Evolutionary conservation across 1,139 yeast species (phyloP).

Genomic region (Candida mesenterica): DNA sequence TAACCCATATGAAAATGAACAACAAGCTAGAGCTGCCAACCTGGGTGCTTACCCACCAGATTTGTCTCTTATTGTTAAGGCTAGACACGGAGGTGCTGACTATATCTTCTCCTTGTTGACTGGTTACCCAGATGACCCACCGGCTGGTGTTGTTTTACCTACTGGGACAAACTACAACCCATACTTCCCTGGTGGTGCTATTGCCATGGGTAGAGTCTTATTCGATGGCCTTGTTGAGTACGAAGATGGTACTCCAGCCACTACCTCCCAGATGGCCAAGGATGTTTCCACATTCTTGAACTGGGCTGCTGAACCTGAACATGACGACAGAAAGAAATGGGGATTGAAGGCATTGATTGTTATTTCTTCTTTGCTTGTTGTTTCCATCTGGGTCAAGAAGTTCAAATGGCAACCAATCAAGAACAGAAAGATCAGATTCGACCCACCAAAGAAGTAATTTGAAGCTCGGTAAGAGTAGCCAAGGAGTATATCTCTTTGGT

Average conservation of each 20-base stretch:
- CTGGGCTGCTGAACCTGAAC: constrained; percentile 99
- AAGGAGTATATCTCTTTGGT: too few relatives aligned
- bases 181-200: constrained; percentile 99
- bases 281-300: constrained; percentile 93
- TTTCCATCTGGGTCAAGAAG: constrained; percentile 91
- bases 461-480: too few relatives aligned
- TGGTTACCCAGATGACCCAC: constrained; percentile 98
- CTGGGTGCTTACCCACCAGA: constrained; percentile 99
- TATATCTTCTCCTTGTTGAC: constrained; percentile 93
- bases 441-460: constrained; percentile 74
- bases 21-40: constrained; percentile 99
- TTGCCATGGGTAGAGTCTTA: constrained; percentile 98
- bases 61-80: constrained; percentile 94
- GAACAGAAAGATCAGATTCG: constrained; percentile 91
- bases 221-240: constrained; percentile 96
- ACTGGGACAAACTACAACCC: constrained; percentile 98
- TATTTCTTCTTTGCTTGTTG: constrained; percentile 73
- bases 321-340: constrained; percentile 94
- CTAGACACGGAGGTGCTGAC: constrained; percentile 98
- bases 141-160: constrained; percentile 93
- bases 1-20: constrained; percentile 94
- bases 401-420: constrained; percentile 98
- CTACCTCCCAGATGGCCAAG: constrained; percentile 99
- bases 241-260: constrained; percentile 98
- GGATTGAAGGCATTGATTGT: constrained; percentile 92